Percentiles rank a stretch among this genome's conserved stretches.
These are phyloP conservation scores for Pyricularia sp. DNA, from an alignment of 2,329 filamentous ascomycete genomes.

Conservation along the genomic window DNA sequence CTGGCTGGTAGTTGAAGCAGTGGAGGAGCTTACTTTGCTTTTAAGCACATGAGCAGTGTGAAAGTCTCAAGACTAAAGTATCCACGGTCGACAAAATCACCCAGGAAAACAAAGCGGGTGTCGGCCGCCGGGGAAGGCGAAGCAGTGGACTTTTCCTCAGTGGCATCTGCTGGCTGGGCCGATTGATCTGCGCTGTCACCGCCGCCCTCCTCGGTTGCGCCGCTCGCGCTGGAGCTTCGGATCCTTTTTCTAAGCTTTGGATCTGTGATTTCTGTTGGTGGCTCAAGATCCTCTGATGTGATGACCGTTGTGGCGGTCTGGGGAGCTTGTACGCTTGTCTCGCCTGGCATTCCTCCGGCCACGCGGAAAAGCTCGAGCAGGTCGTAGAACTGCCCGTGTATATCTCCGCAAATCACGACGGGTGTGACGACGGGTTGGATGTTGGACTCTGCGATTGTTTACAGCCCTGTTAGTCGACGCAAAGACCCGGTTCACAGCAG, in stretches of 20 bases:
- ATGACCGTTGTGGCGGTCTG: conserved; percentile 66
- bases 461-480: neutral
- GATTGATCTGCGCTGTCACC: conserved; percentile 4
- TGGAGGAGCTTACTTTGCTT: conserved; percentile 44
- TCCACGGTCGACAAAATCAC: conserved; percentile 94
- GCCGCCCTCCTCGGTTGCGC: neutral
- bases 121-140: conserved; percentile 40
- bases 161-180: conserved; percentile 17
- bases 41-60: conserved; percentile 91
- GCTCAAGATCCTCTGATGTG: conserved; percentile 85
- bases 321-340: conserved; percentile 59
- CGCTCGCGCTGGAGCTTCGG: conserved; percentile 39
- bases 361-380: conserved; percentile 94
- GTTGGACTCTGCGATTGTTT: conserved; percentile 65
- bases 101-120: conserved; percentile 53
- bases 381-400: conserved; percentile 98
- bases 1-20: neutral
- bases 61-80: conserved; percentile 98
- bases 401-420: conserved; percentile 95
- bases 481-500: neutral
- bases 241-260: conserved; percentile 83
- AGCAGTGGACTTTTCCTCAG: conserved; percentile 21
- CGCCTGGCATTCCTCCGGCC: conserved; percentile 90
- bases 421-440: conserved; percentile 97
- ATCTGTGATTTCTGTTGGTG: conserved; percentile 79